phyloP scores from a whole-genome alignment of 176 grass and related monocot genomes.

The Canna indica region DNA sequence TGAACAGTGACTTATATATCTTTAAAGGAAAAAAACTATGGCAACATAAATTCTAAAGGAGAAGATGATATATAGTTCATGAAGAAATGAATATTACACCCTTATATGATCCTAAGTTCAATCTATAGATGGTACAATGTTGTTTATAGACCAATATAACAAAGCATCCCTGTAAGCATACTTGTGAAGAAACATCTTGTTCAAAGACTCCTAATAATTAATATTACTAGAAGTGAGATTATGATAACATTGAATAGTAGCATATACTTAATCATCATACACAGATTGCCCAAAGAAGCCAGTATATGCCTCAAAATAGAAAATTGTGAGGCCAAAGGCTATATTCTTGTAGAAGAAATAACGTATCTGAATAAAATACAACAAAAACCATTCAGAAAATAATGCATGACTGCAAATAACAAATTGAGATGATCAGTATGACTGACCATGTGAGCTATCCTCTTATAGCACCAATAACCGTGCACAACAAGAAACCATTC shows the following conservation, averaged over 20 bases:
- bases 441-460: conserved; percentile 85
- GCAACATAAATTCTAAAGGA: no score
- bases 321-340: no score
- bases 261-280: no score
- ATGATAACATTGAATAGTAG: conserved; percentile 89
- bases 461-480: conserved; percentile 96
- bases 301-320: no score
- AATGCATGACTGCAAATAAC: background rate
- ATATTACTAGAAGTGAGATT: conserved; percentile 85
- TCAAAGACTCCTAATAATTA: conserved; percentile 94
- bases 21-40: conserved; percentile 7
- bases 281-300: no score
- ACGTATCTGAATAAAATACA: no score
- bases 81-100: no score
- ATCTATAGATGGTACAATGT: no score
- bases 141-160: background rate
- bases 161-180: conserved; percentile 72
- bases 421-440: conserved; percentile 6
- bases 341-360: no score
- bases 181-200: conserved; percentile 96
- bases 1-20: background rate
- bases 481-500: conserved; percentile 87
- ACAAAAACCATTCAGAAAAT: no score
- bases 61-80: no score
- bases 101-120: no score